Evolutionary conservation across 2,329 filamentous ascomycete genomes (phyloP), one percentile per base, ranked within the genome.

Genomic region (Hypoxylon sp.): DNA sequence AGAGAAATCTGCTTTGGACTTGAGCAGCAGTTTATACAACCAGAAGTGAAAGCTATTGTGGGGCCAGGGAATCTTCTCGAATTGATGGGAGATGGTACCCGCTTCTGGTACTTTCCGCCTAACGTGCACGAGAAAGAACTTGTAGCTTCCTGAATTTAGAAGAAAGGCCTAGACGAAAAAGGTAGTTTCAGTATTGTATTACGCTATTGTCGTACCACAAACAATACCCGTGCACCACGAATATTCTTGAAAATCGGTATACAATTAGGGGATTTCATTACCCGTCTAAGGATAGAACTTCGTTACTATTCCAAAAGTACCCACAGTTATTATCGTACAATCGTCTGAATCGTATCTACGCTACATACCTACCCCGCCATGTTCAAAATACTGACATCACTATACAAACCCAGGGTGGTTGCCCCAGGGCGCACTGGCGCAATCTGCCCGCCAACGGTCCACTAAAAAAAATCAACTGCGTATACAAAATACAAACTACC

Each of bases 11-110:
- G n/a, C 51, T 48, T 44, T 52, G 65, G 63, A 71, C 46, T 62
- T 64, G 54, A 67, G 31, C 31, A 60, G 57, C 3, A 67, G 63
- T 71, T 70, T 69, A 69, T 69, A 69, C 52, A 65, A 63, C 35
- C 54, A 64, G 50, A 67, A 31, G 66, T 65, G 63, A 54, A 67
- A 71, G 67, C 69, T 71, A 59, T 67, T 61, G 66, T 70, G 68
- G 68, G 65, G 68, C 59, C 54, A 68, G 48, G 65, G 68, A 70
- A 70, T 57, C 68, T 70, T 70, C 68, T 66, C 62, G 68, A 70
- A 70, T 70, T 70, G 65, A 65, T 70, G 29, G 68, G 63, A 55
- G 44, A 48, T 33, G 65, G 68, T 70, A 70, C 65, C 65, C 65
- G 65, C 57, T 66, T 68, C 68, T 65, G 51, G 68, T 66, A 70